Base-by-base conservation (phyloP, 441 rosid species). In the Adansonia grandidieri region DNA sequence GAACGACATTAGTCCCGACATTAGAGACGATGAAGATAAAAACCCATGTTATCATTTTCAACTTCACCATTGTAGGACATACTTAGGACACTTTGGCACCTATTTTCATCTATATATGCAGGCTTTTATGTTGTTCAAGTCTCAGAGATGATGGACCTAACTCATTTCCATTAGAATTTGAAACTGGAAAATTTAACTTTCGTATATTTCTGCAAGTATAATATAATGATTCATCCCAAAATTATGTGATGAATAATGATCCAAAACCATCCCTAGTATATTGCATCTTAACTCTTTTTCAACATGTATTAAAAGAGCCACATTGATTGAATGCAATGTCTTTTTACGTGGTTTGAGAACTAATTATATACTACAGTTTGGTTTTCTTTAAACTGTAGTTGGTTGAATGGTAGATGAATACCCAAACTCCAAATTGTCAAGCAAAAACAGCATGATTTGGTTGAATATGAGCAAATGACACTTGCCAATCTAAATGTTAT, bases 51-150 rank as follows among this genome's bases (percentile, higher is more conserved):
- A 73, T 62, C 42, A 51, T 77, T 37, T 71, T 24, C 40, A 71
- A 47, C 80, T 68, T 84, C 77, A 81, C 80, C 81, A 81, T 83
- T 78, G 50, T 48, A 15, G 54, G 50, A 73, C 58, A 51, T 79
- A 78, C 60, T 63, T 63, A 3, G 79, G 53, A 57, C 14, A 61
- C 4, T 28, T 68, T 14, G 9, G 13, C 62, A 40, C 19, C 56
- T 68, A 45, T 79, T 79, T 83, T 24, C 51, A 37, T 58, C 78
- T 74, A 84, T 68, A 78, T 64, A 77, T 5, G 48, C 17, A 32
- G 4, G 24, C 62, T 8, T 6, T 17, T 13, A 67, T 19, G 51
- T 5, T 19, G 32, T 20, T 45, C 8, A 66, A 66, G 53, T 66
- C 53, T 9, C 24, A 44, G 51, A 17, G 51, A 37, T 78, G 85